Conservation (phyloP, 495 filamentous ascomycete species). For the Talaromyces wortmannii region DNA sequence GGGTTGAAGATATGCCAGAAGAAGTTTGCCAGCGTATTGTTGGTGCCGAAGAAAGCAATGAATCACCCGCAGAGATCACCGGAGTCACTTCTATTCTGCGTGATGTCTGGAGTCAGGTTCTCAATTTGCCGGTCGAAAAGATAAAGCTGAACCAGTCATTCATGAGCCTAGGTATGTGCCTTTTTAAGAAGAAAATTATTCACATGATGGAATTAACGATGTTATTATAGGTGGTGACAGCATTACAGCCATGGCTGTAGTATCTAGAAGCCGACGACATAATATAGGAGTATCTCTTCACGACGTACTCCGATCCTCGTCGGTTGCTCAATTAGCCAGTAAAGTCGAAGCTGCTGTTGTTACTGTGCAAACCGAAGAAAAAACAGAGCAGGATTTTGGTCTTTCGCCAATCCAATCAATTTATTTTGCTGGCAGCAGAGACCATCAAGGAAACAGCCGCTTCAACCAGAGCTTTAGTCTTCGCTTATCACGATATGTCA, state of each 20-base stretch:
- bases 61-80: slow-evolving; percentile 14
- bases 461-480: slow-evolving; percentile 70
- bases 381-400: slow-evolving; percentile 42
- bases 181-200: no score
- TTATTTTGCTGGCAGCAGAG: slow-evolving; percentile 36
- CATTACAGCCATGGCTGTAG: slow-evolving; percentile 34
- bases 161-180: slow-evolving; percentile 36
- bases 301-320: slow-evolving; percentile 28
- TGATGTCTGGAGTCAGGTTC: slow-evolving; percentile 39
- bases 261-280: slow-evolving; percentile 30
- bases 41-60: slow-evolving; percentile 27
- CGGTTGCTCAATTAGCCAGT: slow-evolving; percentile 27
- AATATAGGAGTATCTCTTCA: slow-evolving; percentile 28
- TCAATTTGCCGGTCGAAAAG: slow-evolving; percentile 35
- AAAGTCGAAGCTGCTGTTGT: slow-evolving; percentile 13
- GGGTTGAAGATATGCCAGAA: slow-evolving; percentile 35
- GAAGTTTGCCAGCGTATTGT: slow-evolving; percentile 28
- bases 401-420: slow-evolving; percentile 39
- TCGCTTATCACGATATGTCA: slow-evolving; percentile 41
- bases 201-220: no score
- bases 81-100: slow-evolving; percentile 17
- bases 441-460: slow-evolving; percentile 40
- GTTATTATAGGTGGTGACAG: slow-evolving; percentile 36
- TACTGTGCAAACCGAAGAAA: slow-evolving; percentile 17
- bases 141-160: slow-evolving; percentile 34